Base-by-base conservation (phyloP, 805 yeast genomes). In the Candida berthetii region DNA sequence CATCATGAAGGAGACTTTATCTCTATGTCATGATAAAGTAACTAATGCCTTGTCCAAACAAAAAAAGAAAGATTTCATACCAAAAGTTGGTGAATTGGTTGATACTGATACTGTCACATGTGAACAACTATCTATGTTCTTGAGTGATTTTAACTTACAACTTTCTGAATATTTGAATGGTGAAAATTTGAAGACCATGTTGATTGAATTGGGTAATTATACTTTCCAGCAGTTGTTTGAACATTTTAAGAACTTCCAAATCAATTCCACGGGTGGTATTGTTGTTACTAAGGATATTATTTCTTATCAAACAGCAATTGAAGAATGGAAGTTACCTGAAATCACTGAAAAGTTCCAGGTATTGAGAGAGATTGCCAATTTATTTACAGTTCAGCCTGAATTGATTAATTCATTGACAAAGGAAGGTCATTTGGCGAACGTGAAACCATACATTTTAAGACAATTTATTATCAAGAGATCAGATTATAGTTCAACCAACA, bases 371-470 rank as follows among this genome's bases (percentile, higher is more conserved):
- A 74, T 90, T 46, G 88, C 91, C 27, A 87, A 86, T 53, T 65
- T 90, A 44, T 90, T 82, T 59, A 82, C 95, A 0, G 95, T 87
- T 15, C 93, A 85, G 55, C 84, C 91, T 2, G 85, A 85, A 43
- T 71, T 86, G 50, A 65, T 89, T 41, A 80, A 80, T 47, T 85
- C 95, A 1, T 69, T 89, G 54, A 79, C 88, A 2, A 79, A 81
- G 33, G 96, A 88, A 54, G 93, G 96, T 1, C 87, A 81, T 50
- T 66, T 89, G 47, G 79, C 82, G 1, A 71, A 70, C 42, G 69
- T 87, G 57, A 81, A 79, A 54, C 80, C 80, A 9, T 71, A 69
- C 37, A 65, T 82, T 7, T 66, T 86, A 28, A 73, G 82, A 44
- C 82, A 76, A 49, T 85, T 82, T 49, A 77, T 86, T 37, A 62